Evolutionary conservation across 768 basidiomycete genomes (phyloP).

Genomic region (Pleurotus giganteus): DNA sequence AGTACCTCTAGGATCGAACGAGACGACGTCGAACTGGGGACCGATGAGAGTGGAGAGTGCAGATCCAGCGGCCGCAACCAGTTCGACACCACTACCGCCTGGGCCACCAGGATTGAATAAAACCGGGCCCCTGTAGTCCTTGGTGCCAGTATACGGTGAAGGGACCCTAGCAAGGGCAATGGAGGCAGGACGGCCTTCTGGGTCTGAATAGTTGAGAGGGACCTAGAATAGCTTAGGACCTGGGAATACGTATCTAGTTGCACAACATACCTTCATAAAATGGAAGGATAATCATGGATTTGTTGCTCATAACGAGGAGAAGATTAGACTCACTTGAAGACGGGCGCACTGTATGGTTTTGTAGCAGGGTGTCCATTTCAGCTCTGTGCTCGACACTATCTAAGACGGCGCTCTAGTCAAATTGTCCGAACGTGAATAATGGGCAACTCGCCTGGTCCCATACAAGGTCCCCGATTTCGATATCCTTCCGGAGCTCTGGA

Average conservation of each 20-base stretch:
- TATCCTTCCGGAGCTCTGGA: not conserved
- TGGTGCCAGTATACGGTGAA: conserved; percentile 22
- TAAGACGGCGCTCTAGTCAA: not conserved
- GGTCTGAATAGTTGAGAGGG: conserved; percentile 44
- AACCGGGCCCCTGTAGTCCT: conserved; percentile 41
- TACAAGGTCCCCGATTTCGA: not conserved
- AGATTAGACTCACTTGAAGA: conserved; percentile 17
- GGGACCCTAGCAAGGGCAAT: conserved; percentile 43
- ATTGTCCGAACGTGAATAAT: not conserved
- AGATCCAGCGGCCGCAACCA: conserved; percentile 21
- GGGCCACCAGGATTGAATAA: conserved; percentile 49
- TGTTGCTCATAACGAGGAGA: not conserved
- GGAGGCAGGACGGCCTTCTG: conserved; percentile 31
- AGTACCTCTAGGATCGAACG: conserved; percentile 46
- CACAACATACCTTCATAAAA: not conserved
- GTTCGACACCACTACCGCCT: conserved; percentile 41
- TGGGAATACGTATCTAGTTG: not conserved
- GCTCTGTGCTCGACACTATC: conserved; percentile 8
- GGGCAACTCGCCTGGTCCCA: not conserved
- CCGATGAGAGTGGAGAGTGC: conserved; percentile 33
- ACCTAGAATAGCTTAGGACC: conserved; percentile 28
- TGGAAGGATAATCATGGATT: not conserved
- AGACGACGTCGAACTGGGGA: conserved; percentile 43
- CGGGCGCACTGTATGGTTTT: conserved; percentile 22
- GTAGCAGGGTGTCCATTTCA: conserved; percentile 26